A percentile compares a stretch with the other conserved stretches of the same genome.
phyloP scores from a whole-genome alignment of 495 filamentous ascomycete species.

The Lophiostoma macrostomum region DNA sequence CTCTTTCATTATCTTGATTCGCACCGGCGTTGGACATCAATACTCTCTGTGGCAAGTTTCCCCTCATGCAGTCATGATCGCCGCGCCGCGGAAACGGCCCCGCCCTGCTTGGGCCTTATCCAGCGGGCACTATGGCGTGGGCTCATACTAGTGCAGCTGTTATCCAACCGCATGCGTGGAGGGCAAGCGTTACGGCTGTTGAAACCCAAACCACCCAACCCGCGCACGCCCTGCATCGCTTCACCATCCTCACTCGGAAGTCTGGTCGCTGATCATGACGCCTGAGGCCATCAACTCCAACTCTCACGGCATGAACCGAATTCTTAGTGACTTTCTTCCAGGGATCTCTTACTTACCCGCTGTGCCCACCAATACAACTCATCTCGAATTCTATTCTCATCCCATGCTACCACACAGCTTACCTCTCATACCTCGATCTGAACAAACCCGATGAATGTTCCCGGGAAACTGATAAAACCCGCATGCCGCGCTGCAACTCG shows the following conservation, averaged over 20 bases:
- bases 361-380: too few species aligned
- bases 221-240: conserved; percentile 3
- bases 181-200: conserved; percentile 1
- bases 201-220: conserved; percentile 1
- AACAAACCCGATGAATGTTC: too few species aligned
- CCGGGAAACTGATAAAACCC: not conserved
- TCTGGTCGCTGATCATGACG: conserved; percentile 26
- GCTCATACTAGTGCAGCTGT: conserved; percentile 7
- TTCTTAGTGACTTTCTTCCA: conserved; percentile 1
- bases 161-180: conserved; percentile 11
- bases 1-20: conserved; percentile 5
- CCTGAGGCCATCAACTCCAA: conserved; percentile 2
- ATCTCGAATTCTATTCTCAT: conserved; percentile 1
- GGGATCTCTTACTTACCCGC: not conserved
- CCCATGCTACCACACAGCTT: too few species aligned
- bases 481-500: not conserved
- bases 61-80: conserved; percentile 15
- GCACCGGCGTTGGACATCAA: not conserved
- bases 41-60: not conserved
- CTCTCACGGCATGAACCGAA: not conserved
- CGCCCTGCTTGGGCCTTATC: conserved; percentile 8
- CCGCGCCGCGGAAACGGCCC: conserved; percentile 2
- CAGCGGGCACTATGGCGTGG: not conserved
- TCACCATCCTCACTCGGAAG: too few species aligned
- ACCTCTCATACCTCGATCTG: not conserved